Base-by-base conservation (phyloP, 2,329 filamentous ascomycete species). In the Alternaria brassicae region DNA sequence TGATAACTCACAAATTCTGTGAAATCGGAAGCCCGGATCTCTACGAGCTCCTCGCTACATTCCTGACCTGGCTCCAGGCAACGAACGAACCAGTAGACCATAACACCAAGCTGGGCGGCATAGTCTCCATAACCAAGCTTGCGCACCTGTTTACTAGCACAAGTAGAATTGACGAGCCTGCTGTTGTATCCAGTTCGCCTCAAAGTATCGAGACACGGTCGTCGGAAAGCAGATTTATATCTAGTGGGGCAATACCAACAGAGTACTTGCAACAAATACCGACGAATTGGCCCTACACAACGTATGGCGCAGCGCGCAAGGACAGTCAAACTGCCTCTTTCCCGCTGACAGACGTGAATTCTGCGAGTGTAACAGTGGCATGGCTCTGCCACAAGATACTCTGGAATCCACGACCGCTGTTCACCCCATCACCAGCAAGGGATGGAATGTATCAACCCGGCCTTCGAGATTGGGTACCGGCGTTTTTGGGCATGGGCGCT, bases 271-370 rank as follows among this genome's bases (percentile, higher is more conserved):
- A 56, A 3, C 62, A 67, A 36, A 4, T 63, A 6, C 62, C 60
- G 5, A 4, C 19, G 12, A 19, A 49, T 25, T 65, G 64, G 64
- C 61, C 64, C 6, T 66, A 66, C 21, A 62, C 61, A 10, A 17
- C 8, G 4, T 60, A 60, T 17, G 56, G 41, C 23, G 36, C 48
- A 6, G 49, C 30, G 2, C 19, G 53, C 10, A 30, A 41, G 13
- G 23, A 37, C 2, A 30, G 37, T 10, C n/a, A 19, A 13, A 53
- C 23, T 28, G 51, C 58, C 8, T 57, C 44, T 2, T 56, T 25
- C 15, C 30, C 58, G 4, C 27, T 66, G 10, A 48, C 30, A 2
- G 1, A 48, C 12, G 7, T 19, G 13, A 36, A n/a, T 23, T 40
- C n/a, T n/a, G 56, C 27, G 23, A 47, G 47, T 36, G n/a, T 17